Evolutionary conservation across 495 filamentous ascomycete genomes (phyloP), one percentile per base, ranked within the genome.

Genomic region (Trichoderma orchidacearum): DNA sequence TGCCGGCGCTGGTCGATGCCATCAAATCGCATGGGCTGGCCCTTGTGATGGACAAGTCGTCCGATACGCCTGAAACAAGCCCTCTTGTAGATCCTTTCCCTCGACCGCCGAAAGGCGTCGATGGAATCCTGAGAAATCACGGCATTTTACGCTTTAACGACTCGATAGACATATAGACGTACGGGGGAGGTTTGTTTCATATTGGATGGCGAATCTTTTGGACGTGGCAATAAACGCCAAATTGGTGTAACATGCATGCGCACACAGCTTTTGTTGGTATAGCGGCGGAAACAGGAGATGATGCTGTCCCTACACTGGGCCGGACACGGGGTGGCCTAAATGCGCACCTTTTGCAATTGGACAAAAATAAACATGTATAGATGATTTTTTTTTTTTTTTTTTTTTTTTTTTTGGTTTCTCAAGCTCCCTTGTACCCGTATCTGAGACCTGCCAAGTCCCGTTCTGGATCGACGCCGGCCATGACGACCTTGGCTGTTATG

Each of bases 11-110:
- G 34, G 82, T 95, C 52, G 85, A 91, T 60, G 89, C 91, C 36
- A 91, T 98, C 70, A 96, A 96, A 69, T 87, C 85, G 28, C 87
- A 94, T 27, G 94, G 93, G 36, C 76, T 98, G 45, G 93, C 95
- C 5, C 76, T 98, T 35, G 88, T 98, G 31, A 83, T 87, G n/a
- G 91, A 97, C 64, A 87, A 85, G 31, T 90, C 88, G 18, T 69
- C 70, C 32, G 72, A 79, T 38, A 57, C 63, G 27, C 56, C 64
- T 23, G 59, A 62, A 34, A 58, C 61, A 17, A 58, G 60, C 36
- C 45, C 62, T 30, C 65, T 52, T 61, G 65, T 51, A 48, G 78
- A 74, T 63, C 64, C 66, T 57, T 81, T 71, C 66, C 71, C 63
- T 30, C 74, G 64, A 59, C 66, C 72, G 61, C 75, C 64, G 36